A percentile compares a stretch with the other conserved stretches of the same genome.
Conservation (phyloP, 2,329 filamentous ascomycete genomes). For the Akanthomyces muscarius region DNA sequence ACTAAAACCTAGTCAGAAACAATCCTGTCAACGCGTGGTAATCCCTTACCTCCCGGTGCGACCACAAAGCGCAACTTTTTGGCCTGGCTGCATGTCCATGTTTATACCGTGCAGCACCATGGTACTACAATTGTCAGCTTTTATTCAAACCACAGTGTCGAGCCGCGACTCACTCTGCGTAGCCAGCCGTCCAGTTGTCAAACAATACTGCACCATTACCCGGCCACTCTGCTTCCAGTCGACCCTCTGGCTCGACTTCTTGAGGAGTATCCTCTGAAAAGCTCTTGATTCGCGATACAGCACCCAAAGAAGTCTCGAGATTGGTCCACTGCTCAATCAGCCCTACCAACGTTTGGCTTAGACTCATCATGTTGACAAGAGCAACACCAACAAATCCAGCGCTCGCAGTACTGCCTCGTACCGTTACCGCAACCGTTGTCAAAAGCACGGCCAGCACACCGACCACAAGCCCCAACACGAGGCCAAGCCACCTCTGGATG, state of each 20-base stretch:
- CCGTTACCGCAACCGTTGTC: conserved; percentile 37
- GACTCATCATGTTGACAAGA: conserved; percentile 24
- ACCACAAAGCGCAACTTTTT: conserved; percentile 6
- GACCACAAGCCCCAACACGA: conserved; percentile 51
- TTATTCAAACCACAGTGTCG: too few species aligned
- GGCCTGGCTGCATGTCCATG: neutral
- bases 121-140: neutral
- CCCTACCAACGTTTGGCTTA: conserved; percentile 20
- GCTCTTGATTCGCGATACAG: conserved; percentile 13
- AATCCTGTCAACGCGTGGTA: neutral
- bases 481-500: conserved; percentile 35
- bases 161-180: neutral
- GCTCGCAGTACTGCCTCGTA: conserved; percentile 11
- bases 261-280: conserved; percentile 8
- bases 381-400: conserved; percentile 20
- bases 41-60: conserved; percentile 4
- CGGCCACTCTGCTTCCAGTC: neutral
- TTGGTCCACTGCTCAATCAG: conserved; percentile 12
- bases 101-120: neutral
- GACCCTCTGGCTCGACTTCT: neutral
- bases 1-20: neutral
- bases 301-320: conserved; percentile 12
- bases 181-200: conserved; percentile 6
- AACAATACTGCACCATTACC: neutral
- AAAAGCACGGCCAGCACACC: conserved; percentile 42